Base-by-base conservation (phyloP, 2,329 filamentous ascomycete genomes). In the Lachnellula cervina region DNA sequence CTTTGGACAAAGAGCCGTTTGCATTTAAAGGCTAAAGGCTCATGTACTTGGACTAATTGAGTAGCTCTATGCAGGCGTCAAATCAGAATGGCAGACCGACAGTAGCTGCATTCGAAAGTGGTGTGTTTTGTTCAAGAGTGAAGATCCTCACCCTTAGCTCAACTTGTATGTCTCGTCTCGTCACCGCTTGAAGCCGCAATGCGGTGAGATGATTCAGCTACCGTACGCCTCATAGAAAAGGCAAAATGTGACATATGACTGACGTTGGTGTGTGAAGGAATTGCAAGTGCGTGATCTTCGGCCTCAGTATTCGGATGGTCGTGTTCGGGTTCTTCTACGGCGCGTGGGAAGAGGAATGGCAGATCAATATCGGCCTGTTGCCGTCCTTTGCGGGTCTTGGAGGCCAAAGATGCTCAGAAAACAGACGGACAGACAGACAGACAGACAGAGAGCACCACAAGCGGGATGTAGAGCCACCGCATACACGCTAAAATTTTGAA, bases 171-270 rank as follows among this genome's bases (percentile, higher is more conserved):
- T 23, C 28, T 11, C 2, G 42, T 44, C 42, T 11, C 8, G 42
- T 44, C 42, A 44, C 42, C 42, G 42, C 42, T 44, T 16, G 4
- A 44, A 44, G 42, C 42, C 19, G 42, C 42, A 40, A 46, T 38
- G 43, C 43, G 51, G 51, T 47, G 51, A 52, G 51, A 52, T 52
- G 51, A 52, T 51, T 47, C 51, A 32, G 43, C 42, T 25, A n/a
- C 14, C 17, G 37, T 42, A 42, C 38, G 17, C 11, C 17, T 19
- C 4, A 8, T 13, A 5, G 16, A 16, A 11, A 5, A 11, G 6
- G 2, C 7, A 23, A 44, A 13, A 13, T 14, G n/a, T 21, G 16
- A 42, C 11, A 16, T n/a, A 42, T 42, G 16, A 42, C 28, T 28
- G 32, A 23, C 16, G 2, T n/a, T n/a, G n/a, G 40, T 6, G 32